Evolutionary conservation across 2,329 filamentous ascomycete genomes (phyloP), one percentile per base, ranked within the genome.

Genomic region (Cordyceps cateniannulata): DNA sequence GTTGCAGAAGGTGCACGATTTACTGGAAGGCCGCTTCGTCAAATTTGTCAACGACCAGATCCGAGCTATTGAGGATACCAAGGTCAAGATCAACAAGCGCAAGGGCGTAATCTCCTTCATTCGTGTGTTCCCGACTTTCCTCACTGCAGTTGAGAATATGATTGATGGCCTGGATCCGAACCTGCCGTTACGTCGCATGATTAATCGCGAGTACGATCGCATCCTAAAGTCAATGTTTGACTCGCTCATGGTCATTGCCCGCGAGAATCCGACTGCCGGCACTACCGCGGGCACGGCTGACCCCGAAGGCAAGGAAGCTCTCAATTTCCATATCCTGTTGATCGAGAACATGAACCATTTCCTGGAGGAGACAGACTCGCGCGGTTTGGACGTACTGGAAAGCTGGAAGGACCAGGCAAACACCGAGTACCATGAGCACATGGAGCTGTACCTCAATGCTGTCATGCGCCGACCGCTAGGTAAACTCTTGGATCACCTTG

Each of bases 281-380:
- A 73, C 79, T 25, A 74, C 71, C 20, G 60, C 72, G 6, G 76
- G 76, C 48, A 72, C 77, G 14, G 77, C 78, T 14, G 83, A 85
- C 66, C 82, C 82, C 1, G 95, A 98, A 72, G 95, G 98, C 71
- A 98, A 99, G 76, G 93, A 97, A 73, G 91, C 92, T 5, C 83
- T 99, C 63, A 98, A 98, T 76, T 96, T 96, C 76, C 93, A 98
- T 74, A 96, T 99, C 68, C 82, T 98, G 38, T 82, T 98, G 59
- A 98, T 99, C 66, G 93, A 99, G 74, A 99, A 99, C 73, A 97
- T 97, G 92, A 96, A 97, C 70, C 92, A 96, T 74, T 98, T 96
- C 75, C 80, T 95, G 12, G 93, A 98, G 71, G 93, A 97, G 73
- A 89, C 96, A 9, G 91, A 96, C 66, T 81, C 88, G 18, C 83